Evolutionary conservation across 2,329 filamentous ascomycete species (phyloP).

Genomic region (Penicillium sp.): DNA sequence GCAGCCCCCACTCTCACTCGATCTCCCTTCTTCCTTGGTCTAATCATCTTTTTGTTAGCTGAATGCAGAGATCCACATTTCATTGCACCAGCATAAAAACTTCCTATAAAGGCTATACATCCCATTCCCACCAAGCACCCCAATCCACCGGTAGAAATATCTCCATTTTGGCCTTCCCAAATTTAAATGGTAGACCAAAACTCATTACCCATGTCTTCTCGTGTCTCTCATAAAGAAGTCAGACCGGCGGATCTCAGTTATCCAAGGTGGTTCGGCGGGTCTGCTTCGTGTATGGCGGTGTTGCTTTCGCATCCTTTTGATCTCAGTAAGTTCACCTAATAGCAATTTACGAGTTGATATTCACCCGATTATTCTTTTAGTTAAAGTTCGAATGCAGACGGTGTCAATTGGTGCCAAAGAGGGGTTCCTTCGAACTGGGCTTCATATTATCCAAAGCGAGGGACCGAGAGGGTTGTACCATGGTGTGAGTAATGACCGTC

Average conservation of each 20-base stretch:
- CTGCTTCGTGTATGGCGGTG: slow-evolving; percentile 31
- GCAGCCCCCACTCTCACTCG: no score
- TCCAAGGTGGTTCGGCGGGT: slow-evolving; percentile 23
- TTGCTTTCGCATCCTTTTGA: slow-evolving; percentile 28
- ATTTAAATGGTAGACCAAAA: neutral
- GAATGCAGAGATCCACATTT: no score
- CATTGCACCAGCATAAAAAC: no score
- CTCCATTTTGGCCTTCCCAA: neutral
- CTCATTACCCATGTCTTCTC: neutral
- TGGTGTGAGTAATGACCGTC: slow-evolving; percentile 12
- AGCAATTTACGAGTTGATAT: neutral
- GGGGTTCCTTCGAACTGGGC: slow-evolving; percentile 15
- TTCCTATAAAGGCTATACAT: neutral
- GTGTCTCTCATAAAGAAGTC: neutral
- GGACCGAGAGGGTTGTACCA: slow-evolving; percentile 20
- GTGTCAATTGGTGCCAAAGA: slow-evolving; percentile 10
- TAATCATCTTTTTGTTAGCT: no score
- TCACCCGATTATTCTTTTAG: slow-evolving; percentile 4
- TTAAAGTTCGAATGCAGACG: slow-evolving; percentile 29
- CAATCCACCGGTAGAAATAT: neutral
- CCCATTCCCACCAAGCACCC: neutral
- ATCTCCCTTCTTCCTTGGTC: no score
- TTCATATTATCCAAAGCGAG: slow-evolving; percentile 19
- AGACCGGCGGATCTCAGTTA: slow-evolving; percentile 8
- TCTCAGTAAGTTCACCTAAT: slow-evolving; percentile 14